Evolutionary conservation across 2,329 filamentous ascomycete genomes (phyloP).

Genomic region (Aspergillus aculeatinus): DNA sequence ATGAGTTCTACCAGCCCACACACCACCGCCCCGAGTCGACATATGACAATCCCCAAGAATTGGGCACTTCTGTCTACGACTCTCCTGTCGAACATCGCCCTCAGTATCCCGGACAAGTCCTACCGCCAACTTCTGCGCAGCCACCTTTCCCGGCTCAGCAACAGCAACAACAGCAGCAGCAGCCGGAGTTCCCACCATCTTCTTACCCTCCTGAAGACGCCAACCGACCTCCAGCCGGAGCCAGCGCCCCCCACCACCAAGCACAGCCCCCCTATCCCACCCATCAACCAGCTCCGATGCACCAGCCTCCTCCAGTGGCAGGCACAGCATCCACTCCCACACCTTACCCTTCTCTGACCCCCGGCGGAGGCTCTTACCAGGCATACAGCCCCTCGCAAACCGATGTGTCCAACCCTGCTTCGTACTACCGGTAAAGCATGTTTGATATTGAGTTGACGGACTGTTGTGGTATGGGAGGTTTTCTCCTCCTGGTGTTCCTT

Average conservation of each 20-base stretch:
- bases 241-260: slow-evolving; percentile 22
- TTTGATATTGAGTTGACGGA: neutral
- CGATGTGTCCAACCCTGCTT: slow-evolving; percentile 37
- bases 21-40: slow-evolving; percentile 64
- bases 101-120: slow-evolving; percentile 30
- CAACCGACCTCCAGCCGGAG: slow-evolving; percentile 20
- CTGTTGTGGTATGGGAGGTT: neutral
- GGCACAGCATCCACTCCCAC: slow-evolving; percentile 30
- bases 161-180: slow-evolving; percentile 30
- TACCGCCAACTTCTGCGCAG: slow-evolving; percentile 26
- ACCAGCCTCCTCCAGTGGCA: slow-evolving; percentile 38
- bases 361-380: slow-evolving; percentile 33
- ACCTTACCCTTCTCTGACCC: slow-evolving; percentile 35
- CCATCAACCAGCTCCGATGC: slow-evolving; percentile 33
- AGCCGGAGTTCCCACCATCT: slow-evolving; percentile 42
- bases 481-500: neutral
- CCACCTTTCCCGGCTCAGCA: slow-evolving; percentile 37
- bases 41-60: slow-evolving; percentile 71
- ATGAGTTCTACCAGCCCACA: slow-evolving; percentile 43
- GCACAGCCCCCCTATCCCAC: slow-evolving; percentile 36
- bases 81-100: slow-evolving; percentile 59
- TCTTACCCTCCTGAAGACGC: slow-evolving; percentile 41
- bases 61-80: slow-evolving; percentile 75
- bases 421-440: slow-evolving; percentile 37
- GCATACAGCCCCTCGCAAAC: slow-evolving; percentile 38